These are phyloP conservation scores for Microcyclosporella mali DNA, from an alignment of 2,329 filamentous ascomycete species.

Conservation along the genomic window DNA sequence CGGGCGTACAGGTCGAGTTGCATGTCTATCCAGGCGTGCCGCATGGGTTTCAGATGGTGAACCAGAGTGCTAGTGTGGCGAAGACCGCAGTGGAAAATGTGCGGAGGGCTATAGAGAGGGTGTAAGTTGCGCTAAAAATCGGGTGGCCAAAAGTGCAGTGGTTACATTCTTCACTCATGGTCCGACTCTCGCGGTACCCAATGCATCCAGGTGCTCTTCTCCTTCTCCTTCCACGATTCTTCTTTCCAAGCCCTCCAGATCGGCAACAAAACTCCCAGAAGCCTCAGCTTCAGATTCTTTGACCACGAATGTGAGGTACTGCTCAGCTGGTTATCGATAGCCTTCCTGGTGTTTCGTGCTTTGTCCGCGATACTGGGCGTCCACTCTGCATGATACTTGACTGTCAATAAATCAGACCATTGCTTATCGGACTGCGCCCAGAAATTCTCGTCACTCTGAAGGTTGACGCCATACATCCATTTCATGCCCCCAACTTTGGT, in stretches of 20 bases:
- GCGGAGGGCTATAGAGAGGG: slow-evolving; percentile 5
- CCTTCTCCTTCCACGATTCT: not conserved
- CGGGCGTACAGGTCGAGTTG: slow-evolving; percentile 38
- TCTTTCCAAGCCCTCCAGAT: not conserved
- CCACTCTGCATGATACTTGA: slow-evolving; percentile 56
- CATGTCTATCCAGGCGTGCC: slow-evolving; percentile 43
- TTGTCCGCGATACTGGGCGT: slow-evolving; percentile 62
- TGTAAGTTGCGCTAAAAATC: not conserved
- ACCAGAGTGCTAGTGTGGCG: slow-evolving; percentile 12
- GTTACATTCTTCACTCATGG: too few species aligned
- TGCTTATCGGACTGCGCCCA: slow-evolving; percentile 56
- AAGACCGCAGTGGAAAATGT: slow-evolving; percentile 13
- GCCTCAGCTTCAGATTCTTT: not conserved
- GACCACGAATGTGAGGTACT: too few species aligned
- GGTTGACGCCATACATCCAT: slow-evolving; percentile 82
- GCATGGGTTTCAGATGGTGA: slow-evolving; percentile 35
- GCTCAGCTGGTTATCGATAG: not conserved
- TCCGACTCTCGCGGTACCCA: not conserved
- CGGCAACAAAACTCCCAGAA: slow-evolving; percentile 5
- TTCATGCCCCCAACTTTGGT: slow-evolving; percentile 68
- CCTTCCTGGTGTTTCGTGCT: not conserved
- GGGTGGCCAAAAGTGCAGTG: too few species aligned
- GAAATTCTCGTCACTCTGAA: slow-evolving; percentile 65
- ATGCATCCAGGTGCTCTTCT: not conserved
- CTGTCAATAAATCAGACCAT: slow-evolving; percentile 58